phyloP scores from a whole-genome alignment of 176 grass and related monocot species.

The Avena eriantha region DNA sequence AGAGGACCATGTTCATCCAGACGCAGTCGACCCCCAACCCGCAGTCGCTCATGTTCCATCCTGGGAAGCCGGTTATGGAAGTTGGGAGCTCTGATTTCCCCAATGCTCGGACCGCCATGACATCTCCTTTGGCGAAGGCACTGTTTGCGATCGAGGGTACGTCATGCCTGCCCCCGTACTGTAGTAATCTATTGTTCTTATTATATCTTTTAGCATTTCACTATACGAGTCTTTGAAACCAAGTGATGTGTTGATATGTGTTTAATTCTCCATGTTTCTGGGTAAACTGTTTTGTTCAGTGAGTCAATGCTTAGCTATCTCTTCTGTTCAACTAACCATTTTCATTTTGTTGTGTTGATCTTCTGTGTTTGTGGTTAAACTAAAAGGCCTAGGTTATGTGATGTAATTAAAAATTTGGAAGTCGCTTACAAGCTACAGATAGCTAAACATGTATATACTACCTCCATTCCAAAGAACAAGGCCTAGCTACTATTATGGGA shows the following conservation, averaged over 20 bases:
- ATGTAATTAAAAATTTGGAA: background rate
- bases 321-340: background rate
- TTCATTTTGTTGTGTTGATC: background rate
- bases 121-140: slow-evolving; percentile 83
- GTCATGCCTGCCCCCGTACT: background rate
- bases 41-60: slow-evolving; percentile 95
- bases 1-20: slow-evolving; percentile 97
- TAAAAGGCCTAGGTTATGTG: background rate
- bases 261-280: background rate
- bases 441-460: background rate
- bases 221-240: background rate
- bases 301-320: background rate
- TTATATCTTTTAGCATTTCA: slow-evolving; percentile 2
- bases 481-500: background rate
- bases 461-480: background rate
- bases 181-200: background rate
- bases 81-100: slow-evolving; percentile 97
- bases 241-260: no score
- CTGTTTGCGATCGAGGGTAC: slow-evolving; percentile 86
- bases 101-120: slow-evolving; percentile 73
- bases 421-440: background rate
- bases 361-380: background rate
- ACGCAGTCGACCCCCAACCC: slow-evolving; percentile 90
- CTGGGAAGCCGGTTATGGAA: slow-evolving; percentile 93
- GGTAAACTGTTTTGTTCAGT: slow-evolving; percentile 9